Evolutionary conservation across 2,329 filamentous ascomycete species (phyloP).

Genomic region (Pestalotiopsis fici): DNA sequence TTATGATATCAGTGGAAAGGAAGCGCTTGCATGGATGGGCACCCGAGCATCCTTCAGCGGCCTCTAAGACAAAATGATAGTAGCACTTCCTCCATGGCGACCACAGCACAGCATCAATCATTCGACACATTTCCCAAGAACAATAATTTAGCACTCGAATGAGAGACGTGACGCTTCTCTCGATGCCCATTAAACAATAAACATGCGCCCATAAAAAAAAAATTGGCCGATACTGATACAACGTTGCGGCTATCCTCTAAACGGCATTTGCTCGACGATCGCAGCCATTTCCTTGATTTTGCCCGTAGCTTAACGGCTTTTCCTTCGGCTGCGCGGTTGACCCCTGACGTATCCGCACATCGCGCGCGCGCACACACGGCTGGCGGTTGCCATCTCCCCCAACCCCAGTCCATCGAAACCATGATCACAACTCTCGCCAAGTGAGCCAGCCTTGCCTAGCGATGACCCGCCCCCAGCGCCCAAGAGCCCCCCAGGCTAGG

Average conservation of each 20-base stretch:
- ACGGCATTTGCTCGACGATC: background rate
- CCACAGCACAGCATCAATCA: background rate
- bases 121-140: background rate
- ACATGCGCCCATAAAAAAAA: background rate
- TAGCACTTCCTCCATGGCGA: background rate
- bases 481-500: background rate
- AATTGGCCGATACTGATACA: background rate
- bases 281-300: slow-evolving; percentile 1
- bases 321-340: background rate
- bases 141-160: background rate
- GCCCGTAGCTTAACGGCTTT: background rate
- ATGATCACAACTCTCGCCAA: background rate
- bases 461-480: too few species aligned
- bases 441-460: slow-evolving; percentile 1
- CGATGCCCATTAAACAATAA: background rate
- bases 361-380: background rate
- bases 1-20: background rate
- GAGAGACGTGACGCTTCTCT: background rate
- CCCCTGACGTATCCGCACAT: background rate
- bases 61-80: background rate
- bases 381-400: background rate
- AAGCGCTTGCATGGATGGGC: background rate
- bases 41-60: background rate
- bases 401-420: background rate
- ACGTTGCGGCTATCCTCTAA: background rate